A percentile compares a stretch with the other conserved stretches of the same genome.
phyloP scores from a whole-genome alignment of 2,329 filamentous ascomycete species.

The Microthyrium microscopicum region DNA sequence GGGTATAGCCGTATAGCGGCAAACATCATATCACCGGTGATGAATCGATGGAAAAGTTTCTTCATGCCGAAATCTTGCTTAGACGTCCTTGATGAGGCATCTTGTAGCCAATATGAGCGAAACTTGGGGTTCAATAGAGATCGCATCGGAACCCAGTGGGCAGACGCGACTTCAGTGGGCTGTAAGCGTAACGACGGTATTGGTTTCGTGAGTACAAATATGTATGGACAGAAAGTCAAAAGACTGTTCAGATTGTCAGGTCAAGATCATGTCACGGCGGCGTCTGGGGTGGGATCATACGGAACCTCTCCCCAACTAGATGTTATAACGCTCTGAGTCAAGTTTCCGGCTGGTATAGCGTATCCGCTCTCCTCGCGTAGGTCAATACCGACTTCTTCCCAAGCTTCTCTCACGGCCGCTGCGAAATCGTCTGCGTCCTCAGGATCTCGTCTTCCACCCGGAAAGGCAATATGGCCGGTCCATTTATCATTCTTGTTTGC shows the following conservation, averaged over 20 bases:
- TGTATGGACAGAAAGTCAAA: slow-evolving; percentile 53
- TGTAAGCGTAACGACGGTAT: slow-evolving; percentile 42
- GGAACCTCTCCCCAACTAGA: slow-evolving; percentile 49
- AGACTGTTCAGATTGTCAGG: slow-evolving; percentile 26
- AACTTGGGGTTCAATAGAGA: slow-evolving; percentile 42
- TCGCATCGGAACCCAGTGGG: slow-evolving; percentile 51
- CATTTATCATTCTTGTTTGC: slow-evolving; percentile 48
- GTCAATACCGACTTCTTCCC: slow-evolving; percentile 50
- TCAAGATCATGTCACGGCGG: neutral
- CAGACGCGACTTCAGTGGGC: slow-evolving; percentile 49
- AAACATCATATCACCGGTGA: slow-evolving; percentile 51
- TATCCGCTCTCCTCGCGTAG: slow-evolving; percentile 31
- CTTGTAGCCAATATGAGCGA: slow-evolving; percentile 41
- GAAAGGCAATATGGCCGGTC: slow-evolving; percentile 52
- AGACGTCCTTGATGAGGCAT: slow-evolving; percentile 45
- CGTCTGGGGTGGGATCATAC: slow-evolving; percentile 21
- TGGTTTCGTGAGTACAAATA: slow-evolving; percentile 44
- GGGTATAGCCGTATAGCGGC: slow-evolving; percentile 46
- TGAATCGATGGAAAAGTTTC: slow-evolving; percentile 36
- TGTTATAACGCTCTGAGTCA: slow-evolving; percentile 49
- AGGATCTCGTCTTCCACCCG: slow-evolving; percentile 49
- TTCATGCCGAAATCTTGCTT: slow-evolving; percentile 37
- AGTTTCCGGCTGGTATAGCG: slow-evolving; percentile 37
- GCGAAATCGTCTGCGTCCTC: slow-evolving; percentile 45
- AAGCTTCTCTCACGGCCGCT: slow-evolving; percentile 46